These are phyloP conservation scores for Komagataella populi DNA, from an alignment of 805 yeast species.

Conservation along the genomic window DNA sequence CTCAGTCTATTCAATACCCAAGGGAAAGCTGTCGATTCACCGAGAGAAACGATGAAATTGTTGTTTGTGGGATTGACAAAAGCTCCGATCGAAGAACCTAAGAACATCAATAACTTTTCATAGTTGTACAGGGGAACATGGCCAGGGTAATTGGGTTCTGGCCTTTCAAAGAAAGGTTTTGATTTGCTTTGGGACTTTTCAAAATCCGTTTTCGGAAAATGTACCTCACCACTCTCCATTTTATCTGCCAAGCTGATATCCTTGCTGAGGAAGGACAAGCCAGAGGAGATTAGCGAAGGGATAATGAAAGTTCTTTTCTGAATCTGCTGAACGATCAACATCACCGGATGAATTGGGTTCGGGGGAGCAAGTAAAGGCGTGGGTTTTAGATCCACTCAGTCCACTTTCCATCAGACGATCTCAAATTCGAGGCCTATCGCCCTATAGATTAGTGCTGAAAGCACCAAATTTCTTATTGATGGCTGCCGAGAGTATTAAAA, in stretches of 20 bases:
- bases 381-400: neutral
- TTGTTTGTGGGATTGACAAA: constrained; percentile 65
- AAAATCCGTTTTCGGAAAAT: constrained; percentile 20
- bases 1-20: constrained; percentile 50
- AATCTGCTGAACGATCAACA: neutral
- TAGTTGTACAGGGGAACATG: constrained; percentile 60
- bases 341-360: neutral
- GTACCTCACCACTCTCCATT: constrained; percentile 38
- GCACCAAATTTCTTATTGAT: too few species aligned
- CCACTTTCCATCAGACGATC: neutral
- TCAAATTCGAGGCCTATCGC: neutral
- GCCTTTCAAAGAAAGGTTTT: constrained; percentile 23
- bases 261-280: constrained; percentile 14
- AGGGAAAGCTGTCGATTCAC: constrained; percentile 80
- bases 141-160: constrained; percentile 45
- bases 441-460: neutral
- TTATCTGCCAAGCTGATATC: constrained; percentile 43
- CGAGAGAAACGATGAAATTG: constrained; percentile 66
- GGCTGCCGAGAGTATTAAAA: too few species aligned
- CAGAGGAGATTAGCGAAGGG: neutral
- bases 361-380: neutral
- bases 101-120: constrained; percentile 53
- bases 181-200: constrained; percentile 14
- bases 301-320: neutral
- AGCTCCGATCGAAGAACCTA: constrained; percentile 69